Evolutionary conservation across 257 asterid species (phyloP), one percentile per base, ranked within the genome.

Genomic region (Solanum paucissectum): DNA sequence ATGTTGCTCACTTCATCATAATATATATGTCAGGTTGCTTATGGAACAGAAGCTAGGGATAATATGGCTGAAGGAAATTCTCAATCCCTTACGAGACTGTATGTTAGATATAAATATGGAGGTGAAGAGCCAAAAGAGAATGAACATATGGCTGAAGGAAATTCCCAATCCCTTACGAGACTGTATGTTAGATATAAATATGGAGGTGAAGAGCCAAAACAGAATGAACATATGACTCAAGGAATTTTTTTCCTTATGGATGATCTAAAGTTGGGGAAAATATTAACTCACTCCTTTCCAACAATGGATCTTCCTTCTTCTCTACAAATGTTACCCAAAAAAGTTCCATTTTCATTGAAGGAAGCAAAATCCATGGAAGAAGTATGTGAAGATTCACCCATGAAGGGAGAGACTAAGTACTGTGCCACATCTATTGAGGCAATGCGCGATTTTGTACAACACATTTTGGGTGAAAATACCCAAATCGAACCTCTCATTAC

Each of bases 401-500:
- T 95, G 58, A 75, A 88, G n/a, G 95, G 98, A 5, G 98, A 96
- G 89, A 95, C 90, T 60, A 95, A 96, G 88, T 83, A 89, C 27
- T 96, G 98, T 42, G 94, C 98, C 1, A 93, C 98, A 0, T 95
- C 98, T 6, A 81, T 89, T 58, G 96, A 89, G 34, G 93, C 94
- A 1, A 92, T 96, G 98, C 90, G 92, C 13, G 93, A 95, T 40
- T 96, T 93, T 72, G 89, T 93, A 2, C 87, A 34, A 64, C 4
- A 4, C 6, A 92, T 95, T 25, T 20, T 95, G 1, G 98, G 93
- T 9, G 40, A 88, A 5, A 73, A 84, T 60, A 23, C 72, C 7
- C 86, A 89, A 62, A 85, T 92, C 87, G 42, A 88, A 42, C 76
- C 88, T 85, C 88, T 92, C 2, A 46, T 13, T 5, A 58, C 96